phyloP scores from a whole-genome alignment of 2,329 filamentous ascomycete genomes.

The Sporothrix humicola region DNA sequence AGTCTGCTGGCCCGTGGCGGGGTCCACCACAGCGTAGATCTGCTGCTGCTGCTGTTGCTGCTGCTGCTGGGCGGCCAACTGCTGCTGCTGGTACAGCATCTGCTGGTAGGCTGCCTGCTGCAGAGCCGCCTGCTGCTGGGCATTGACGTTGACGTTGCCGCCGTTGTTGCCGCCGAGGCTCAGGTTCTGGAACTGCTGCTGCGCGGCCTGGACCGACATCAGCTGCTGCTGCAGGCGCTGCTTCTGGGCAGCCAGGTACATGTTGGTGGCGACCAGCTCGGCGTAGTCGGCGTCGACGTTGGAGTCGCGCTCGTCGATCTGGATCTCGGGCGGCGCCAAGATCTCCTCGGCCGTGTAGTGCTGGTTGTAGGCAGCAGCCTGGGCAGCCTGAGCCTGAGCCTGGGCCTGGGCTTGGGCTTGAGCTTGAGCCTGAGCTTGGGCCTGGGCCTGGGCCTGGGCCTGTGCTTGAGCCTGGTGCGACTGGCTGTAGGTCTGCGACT shows the following conservation, averaged over 20 bases:
- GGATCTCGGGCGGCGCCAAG: conserved; percentile 79
- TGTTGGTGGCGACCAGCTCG: conserved; percentile 86
- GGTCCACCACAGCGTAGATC: conserved; percentile 82
- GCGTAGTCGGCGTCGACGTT: conserved; percentile 87
- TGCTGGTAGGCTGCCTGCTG: conserved; percentile 65
- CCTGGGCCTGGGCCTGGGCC: neutral
- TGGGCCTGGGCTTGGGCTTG: neutral
- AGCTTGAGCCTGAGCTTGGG: neutral
- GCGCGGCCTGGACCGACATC: conserved; percentile 78
- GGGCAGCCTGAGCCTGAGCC: neutral
- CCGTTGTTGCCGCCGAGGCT: conserved; percentile 57
- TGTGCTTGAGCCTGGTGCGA: conserved; percentile 43
- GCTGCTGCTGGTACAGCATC: conserved; percentile 56
- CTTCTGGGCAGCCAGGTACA: conserved; percentile 92
- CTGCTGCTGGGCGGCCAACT: conserved; percentile 54
- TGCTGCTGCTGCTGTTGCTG: conserved; percentile 70
- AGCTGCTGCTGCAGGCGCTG: conserved; percentile 94
- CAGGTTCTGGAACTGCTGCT: conserved; percentile 81
- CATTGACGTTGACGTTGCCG: conserved; percentile 47
- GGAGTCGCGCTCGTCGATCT: conserved; percentile 71
- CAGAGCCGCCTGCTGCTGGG: conserved; percentile 43
- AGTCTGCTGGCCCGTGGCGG: conserved; percentile 80
- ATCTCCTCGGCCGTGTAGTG: conserved; percentile 87
- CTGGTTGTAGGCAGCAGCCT: conserved; percentile 24
- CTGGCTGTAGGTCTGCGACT: conserved; percentile 41